Conservation (phyloP, 441 rosid genomes). For the Geranium incanum region DNA sequence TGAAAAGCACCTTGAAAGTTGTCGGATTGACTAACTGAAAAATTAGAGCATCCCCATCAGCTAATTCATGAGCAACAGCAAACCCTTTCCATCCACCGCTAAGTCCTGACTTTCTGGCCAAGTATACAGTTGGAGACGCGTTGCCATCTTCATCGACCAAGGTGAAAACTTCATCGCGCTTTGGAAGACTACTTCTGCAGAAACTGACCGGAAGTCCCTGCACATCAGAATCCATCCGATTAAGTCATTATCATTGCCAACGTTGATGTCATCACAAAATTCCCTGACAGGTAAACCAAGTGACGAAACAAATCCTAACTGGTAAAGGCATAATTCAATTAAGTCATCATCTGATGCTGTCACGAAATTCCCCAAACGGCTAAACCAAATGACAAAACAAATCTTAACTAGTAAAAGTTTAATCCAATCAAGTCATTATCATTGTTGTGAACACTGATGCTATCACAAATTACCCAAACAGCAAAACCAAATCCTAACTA, state of each 20-base stretch:
- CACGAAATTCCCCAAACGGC: neutral
- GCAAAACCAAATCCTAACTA: too few relatives aligned
- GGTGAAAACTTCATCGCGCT: slow-evolving; percentile 39
- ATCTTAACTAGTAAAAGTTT: too few relatives aligned
- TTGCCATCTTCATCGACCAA: slow-evolving; percentile 49
- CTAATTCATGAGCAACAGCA: slow-evolving; percentile 54
- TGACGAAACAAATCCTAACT: neutral
- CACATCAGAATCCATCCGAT: neutral
- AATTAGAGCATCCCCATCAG: slow-evolving; percentile 59
- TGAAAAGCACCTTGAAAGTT: slow-evolving; percentile 44
- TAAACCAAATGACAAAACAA: neutral
- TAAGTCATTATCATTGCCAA: too few relatives aligned
- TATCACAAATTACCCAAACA: too few relatives aligned
- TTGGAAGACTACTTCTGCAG: slow-evolving; percentile 43
- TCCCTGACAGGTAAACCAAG: too few relatives aligned
- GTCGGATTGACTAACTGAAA: slow-evolving; percentile 47
- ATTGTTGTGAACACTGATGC: too few relatives aligned
- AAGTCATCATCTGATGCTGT: too few relatives aligned
- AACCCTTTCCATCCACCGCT: slow-evolving; percentile 81
- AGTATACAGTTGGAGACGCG: slow-evolving; percentile 41
- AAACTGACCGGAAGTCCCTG: slow-evolving; percentile 58
- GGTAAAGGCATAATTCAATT: neutral
- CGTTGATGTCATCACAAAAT: too few relatives aligned
- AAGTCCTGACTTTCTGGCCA: slow-evolving; percentile 49
- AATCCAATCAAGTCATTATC: too few relatives aligned